phyloP scores from a whole-genome alignment of 2,329 filamentous ascomycete genomes.

The Ciborinia camelliae region DNA sequence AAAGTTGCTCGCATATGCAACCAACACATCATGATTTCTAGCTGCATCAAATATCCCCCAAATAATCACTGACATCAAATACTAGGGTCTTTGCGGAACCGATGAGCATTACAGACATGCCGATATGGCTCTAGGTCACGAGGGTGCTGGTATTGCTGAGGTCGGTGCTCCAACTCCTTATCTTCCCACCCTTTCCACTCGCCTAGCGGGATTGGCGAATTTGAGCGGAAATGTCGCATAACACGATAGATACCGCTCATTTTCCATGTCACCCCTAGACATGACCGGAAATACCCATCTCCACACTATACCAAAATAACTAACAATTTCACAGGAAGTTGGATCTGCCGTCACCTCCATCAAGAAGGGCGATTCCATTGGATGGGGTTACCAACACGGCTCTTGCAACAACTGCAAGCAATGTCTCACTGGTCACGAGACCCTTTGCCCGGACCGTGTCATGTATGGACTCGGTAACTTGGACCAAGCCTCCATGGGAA shows the following conservation, averaged over 20 bases:
- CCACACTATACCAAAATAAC: background rate
- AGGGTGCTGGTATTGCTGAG: slow-evolving; percentile 48
- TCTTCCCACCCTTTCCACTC: background rate
- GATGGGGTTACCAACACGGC: slow-evolving; percentile 45
- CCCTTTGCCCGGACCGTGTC: slow-evolving; percentile 42
- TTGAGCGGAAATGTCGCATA: background rate
- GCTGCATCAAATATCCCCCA: background rate
- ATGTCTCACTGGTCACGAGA: slow-evolving; percentile 45
- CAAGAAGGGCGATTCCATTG: slow-evolving; percentile 46
- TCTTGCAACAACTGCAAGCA: slow-evolving; percentile 45
- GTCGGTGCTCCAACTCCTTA: slow-evolving; percentile 20
- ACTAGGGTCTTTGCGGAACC: slow-evolving; percentile 60
- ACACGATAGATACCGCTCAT: background rate
- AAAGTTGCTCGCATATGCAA: slow-evolving; percentile 3
- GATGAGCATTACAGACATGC: slow-evolving; percentile 42
- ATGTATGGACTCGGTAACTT: slow-evolving; percentile 44
- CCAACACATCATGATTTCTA: background rate
- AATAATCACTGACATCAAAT: background rate
- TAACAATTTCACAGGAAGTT: slow-evolving; percentile 28
- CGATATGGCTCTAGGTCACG: slow-evolving; percentile 48
- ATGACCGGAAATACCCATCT: background rate
- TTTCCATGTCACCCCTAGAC: slow-evolving; percentile 14
- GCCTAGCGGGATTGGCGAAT: slow-evolving; percentile 8
- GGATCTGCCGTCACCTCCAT: slow-evolving; percentile 43
- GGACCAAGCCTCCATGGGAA: slow-evolving; percentile 48